Base-by-base conservation (phyloP, 768 basidiomycete species). In the Suillus subluteus region DNA sequence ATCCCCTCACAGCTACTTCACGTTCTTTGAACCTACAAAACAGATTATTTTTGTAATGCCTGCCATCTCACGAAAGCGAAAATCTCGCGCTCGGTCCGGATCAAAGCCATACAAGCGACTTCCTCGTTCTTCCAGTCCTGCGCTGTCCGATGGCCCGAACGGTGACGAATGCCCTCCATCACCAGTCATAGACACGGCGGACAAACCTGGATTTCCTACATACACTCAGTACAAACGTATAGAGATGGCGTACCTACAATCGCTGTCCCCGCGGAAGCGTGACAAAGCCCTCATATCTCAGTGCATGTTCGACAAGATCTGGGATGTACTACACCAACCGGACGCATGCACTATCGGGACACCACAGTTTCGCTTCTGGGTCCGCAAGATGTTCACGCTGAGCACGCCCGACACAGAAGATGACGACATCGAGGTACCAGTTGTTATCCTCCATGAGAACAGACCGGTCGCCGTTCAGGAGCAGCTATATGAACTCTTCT, bases 311-410 rank as follows among this genome's bases (percentile, higher is more conserved):
- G 88, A 90, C 79, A 80, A 87, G 55, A 88, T 93, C 76, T 89
- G 89, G 85, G 84, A 87, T 69, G 87, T 90, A 26, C 80, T 94
- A 32, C 82, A 84, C 44, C 78, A 84, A 64, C 86, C 87, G 7
- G 80, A 83, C 1, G 75, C 80, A 35, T 80, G 80, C 30, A 80
- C 82, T 66, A 66, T 82, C 62, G 77, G 76, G 52, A 88, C 86
- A 2, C 84, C 91, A 1, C 91, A 92, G 72, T 94, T 93, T 75
- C 85, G 91, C 50, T 92, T 88, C 77, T 94, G 92, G 92, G 91
- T 88, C 15, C 88, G 91, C 72, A 91, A 91, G 81, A 93, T 90
- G 88, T 94, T 94, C 74, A 80, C 76, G 54, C 71, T 89, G 8
- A 81, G 82, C 69, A 78, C 78, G 54, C 68, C 63, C 48, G 65